Conservation (phyloP, 768 basidiomycete species). For the Russula compacta region DNA sequence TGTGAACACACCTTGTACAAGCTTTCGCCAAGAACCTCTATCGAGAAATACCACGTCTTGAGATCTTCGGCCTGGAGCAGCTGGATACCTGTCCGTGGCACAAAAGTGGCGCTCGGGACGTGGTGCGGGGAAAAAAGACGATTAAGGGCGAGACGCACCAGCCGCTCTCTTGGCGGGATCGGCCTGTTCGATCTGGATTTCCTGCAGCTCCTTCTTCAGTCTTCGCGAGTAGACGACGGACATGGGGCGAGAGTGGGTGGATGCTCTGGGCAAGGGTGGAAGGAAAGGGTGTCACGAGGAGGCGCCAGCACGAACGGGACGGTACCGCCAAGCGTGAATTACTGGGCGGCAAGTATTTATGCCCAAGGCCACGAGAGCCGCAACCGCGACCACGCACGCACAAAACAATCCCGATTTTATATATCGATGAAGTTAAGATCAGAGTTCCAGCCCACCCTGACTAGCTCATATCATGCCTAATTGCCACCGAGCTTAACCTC, state of each 20-base stretch:
- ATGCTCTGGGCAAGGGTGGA: constrained; percentile 1
- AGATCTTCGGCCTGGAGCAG: constrained; percentile 72
- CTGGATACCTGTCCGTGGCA: constrained; percentile 47
- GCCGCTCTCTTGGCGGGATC: constrained; percentile 15
- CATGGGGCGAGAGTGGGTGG: constrained; percentile 6
- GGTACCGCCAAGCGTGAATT: background rate
- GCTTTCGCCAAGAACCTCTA: constrained; percentile 80
- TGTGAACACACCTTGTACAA: constrained; percentile 48
- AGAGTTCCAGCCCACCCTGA: no score
- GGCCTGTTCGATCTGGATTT: constrained; percentile 20
- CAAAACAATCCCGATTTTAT: background rate
- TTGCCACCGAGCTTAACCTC: background rate
- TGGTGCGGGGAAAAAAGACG: background rate
- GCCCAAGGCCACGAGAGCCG: background rate
- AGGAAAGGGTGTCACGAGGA: no score
- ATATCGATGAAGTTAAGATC: background rate
- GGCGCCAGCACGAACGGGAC: background rate
- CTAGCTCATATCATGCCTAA: background rate
- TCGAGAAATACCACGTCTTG: constrained; percentile 64
- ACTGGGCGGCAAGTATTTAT: background rate
- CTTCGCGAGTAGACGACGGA: constrained; percentile 17
- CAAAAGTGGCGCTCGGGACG: background rate
- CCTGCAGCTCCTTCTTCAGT: constrained; percentile 20
- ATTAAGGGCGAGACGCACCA: constrained; percentile 1
- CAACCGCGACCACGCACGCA: background rate